phyloP scores from a whole-genome alignment of 2,329 filamentous ascomycete species.

The Cryphonectria radicalis region DNA sequence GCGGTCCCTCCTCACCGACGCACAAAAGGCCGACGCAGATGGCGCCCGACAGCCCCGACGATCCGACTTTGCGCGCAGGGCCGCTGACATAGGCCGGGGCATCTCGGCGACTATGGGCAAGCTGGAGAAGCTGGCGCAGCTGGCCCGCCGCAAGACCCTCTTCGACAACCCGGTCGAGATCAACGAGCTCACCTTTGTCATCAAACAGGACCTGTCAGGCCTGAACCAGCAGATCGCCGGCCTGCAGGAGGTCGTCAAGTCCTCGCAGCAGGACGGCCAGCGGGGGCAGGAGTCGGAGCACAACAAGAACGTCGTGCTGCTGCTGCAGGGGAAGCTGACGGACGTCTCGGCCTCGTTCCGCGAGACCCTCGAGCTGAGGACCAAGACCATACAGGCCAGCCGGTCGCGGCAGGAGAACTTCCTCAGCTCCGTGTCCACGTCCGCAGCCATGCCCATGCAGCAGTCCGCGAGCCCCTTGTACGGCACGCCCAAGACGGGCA shows the following conservation, averaged over 20 bases:
- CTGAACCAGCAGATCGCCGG: constrained; percentile 84
- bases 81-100: constrained; percentile 87
- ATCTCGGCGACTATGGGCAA: constrained; percentile 95
- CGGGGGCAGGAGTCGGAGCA: constrained; percentile 88
- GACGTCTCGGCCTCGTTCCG: constrained; percentile 97
- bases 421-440: constrained; percentile 83
- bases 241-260: constrained; percentile 69
- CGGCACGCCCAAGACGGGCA: constrained; percentile 71
- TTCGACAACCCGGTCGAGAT: constrained; percentile 99
- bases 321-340: constrained; percentile 88
- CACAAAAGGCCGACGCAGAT: constrained; percentile 68
- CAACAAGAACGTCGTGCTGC: constrained; percentile 94
- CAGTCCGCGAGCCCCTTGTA: constrained; percentile 87
- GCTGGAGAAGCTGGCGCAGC: constrained; percentile 87
- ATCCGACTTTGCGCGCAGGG: constrained; percentile 91
- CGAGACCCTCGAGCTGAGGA: constrained; percentile 92
- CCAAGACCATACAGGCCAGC: constrained; percentile 96
- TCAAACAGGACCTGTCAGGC: constrained; percentile 91
- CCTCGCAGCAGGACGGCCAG: constrained; percentile 70
- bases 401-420: constrained; percentile 94
- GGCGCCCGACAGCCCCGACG: constrained; percentile 57
- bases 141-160: constrained; percentile 94
- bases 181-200: constrained; percentile 94
- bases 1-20: constrained; percentile 76
- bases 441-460: constrained; percentile 69